Base-by-base conservation (phyloP, 306 rosid species). In the Cicer judaicum region DNA sequence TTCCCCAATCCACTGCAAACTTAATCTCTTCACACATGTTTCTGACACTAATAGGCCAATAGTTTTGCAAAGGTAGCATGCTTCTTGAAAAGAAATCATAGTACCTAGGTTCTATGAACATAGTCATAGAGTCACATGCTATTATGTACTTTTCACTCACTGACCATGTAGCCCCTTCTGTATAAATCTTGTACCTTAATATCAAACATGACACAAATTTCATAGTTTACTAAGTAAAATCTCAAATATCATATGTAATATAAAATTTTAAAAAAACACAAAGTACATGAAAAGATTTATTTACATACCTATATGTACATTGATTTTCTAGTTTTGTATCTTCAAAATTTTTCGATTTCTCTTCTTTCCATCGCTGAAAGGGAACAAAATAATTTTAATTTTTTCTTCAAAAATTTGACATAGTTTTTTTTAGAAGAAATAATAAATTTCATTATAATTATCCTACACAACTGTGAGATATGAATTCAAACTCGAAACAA, bases 1-100 rank as follows among this genome's bases (percentile, higher is more conserved):
- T 87, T 47, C 90, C 90, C 90, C 90, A 87, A 0, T 87, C 72
- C 29, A 87, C 88, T 7, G 86, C 88, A 79, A 39, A 82, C 70
- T 87, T 73, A 9, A 84, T 65, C 39, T 79, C 84, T 52, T 39
- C 67, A 21, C 90, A 87, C 77, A 81, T 76, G 56, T 81, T 74
- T 18, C 63, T 18, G 19, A 4, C 0, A 2, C 79, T 76, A 18
- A 87, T 76, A 18, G 88, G 90, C 90, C 88, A 87, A 49, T 81
- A 87, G 10, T 87, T 86, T 7, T 43, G 5, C 79, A 76, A 57
- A 21, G 88, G 79, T 10, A 84, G 24, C 85, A 87, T 49, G 74
- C 66, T 70, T 79, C 90, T 84, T 64, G 90, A 10, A 39, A 73
- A 84, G 64, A 87, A 87, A 13, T 87, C 90, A 73, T 69, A 79